phyloP scores from a whole-genome alignment of 345 rosid genomes.

The Corymbia maculata region DNA sequence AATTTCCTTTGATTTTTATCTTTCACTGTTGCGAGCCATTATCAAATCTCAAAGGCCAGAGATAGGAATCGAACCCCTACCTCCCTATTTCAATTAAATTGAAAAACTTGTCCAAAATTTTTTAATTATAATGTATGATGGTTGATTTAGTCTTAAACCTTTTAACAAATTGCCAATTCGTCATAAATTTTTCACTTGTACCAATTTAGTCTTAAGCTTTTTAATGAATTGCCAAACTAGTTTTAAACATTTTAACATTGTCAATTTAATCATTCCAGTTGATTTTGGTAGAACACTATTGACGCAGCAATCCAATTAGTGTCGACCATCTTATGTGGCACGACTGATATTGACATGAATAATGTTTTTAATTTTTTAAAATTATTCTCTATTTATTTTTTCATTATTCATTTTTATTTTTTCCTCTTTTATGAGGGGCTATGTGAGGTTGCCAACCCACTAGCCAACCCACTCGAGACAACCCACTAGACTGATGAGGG shows the following conservation, averaged over 20 bases:
- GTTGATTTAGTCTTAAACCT: fast-evolving
- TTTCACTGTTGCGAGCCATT: background rate
- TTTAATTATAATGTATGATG: fast-evolving
- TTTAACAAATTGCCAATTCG: background rate
- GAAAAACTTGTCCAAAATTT: no score
- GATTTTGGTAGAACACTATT: no score
- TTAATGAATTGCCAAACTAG: background rate
- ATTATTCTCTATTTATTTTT: no score
- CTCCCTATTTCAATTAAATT: background rate
- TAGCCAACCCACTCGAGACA: no score
- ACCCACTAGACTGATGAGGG: fast-evolving
- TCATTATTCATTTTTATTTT: no score
- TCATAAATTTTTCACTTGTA: no score
- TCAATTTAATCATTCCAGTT: no score
- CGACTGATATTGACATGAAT: no score
- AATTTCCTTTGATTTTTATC: background rate
- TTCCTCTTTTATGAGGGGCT: fast-evolving
- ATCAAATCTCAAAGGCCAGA: background rate
- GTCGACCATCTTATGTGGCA: fast-evolving
- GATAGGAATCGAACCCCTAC: background rate
- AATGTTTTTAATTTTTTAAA: no score
- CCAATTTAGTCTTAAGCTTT: background rate
- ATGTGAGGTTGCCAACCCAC: background rate
- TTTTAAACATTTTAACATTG: no score
- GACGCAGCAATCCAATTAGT: background rate